Conservation (phyloP, 2,329 filamentous ascomycete species). For the Ceratocystis cacaofunesta region DNA sequence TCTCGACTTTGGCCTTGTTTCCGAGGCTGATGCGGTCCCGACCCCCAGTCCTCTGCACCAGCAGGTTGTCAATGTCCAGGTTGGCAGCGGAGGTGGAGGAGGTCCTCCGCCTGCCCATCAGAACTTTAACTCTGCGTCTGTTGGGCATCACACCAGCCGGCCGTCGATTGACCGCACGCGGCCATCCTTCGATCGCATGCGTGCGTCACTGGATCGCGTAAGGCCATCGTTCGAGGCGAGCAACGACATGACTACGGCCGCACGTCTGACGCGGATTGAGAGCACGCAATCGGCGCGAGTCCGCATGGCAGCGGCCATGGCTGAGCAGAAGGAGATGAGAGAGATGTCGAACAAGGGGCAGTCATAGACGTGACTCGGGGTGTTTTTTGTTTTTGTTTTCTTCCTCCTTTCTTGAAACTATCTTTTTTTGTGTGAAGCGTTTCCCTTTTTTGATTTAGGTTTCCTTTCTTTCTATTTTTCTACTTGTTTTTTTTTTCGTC, state of each 20-base stretch:
- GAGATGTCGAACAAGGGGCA: constrained; percentile 3
- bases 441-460: constrained; percentile 15
- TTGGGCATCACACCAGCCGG: constrained; percentile 26
- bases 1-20: constrained; percentile 14
- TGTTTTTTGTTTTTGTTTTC: background rate
- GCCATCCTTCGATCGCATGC: constrained; percentile 76
- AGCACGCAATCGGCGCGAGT: constrained; percentile 40
- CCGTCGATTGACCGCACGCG: constrained; percentile 53
- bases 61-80: constrained; percentile 19
- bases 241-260: constrained; percentile 82
- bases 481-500: constrained; percentile 19
- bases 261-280: constrained; percentile 70
- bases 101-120: constrained; percentile 20
- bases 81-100: constrained; percentile 9
- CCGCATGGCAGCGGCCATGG: background rate
- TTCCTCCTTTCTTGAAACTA: background rate
- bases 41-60: background rate
- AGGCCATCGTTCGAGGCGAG: constrained; percentile 74
- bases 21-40: constrained; percentile 11
- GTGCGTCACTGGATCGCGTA: constrained; percentile 74
- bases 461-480: constrained; percentile 20
- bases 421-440: constrained; percentile 1
- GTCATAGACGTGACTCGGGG: background rate
- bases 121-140: constrained; percentile 19
- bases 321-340: background rate